A percentile compares a stretch with the other conserved stretches of the same genome.
Evolutionary conservation across 2,329 filamentous ascomycete genomes (phyloP).

Genomic region (Hypoxylon sp.): DNA sequence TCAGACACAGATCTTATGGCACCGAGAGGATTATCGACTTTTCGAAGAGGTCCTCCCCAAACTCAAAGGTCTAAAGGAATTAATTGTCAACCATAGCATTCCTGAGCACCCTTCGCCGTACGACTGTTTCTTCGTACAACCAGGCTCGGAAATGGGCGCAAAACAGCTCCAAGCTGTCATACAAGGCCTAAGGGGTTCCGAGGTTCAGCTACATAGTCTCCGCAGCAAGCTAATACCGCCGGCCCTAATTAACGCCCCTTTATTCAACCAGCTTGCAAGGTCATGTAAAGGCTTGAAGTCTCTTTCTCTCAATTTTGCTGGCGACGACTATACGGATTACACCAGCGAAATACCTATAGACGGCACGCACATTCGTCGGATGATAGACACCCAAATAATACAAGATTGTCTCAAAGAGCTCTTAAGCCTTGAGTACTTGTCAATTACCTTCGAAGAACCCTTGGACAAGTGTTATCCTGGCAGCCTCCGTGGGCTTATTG

Average conservation of each 20-base stretch:
- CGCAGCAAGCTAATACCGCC: neutral
- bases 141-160: neutral
- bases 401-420: constrained; percentile 9
- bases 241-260: neutral
- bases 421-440: constrained; percentile 7
- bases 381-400: neutral
- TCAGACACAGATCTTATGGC: constrained; percentile 17
- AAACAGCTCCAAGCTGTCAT: constrained; percentile 7
- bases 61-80: constrained; percentile 10
- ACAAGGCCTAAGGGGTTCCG: constrained; percentile 2
- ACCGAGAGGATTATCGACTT: constrained; percentile 16
- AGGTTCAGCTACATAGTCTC: constrained; percentile 3
- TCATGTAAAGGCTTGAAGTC: constrained; percentile 12
- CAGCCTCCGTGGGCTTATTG: neutral
- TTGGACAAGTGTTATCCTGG: neutral
- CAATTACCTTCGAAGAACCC: neutral
- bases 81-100: constrained; percentile 7
- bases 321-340: neutral
- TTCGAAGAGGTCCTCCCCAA: constrained; percentile 21
- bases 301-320: neutral
- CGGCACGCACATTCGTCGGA: neutral
- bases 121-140: constrained; percentile 11
- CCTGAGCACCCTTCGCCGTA: constrained; percentile 10
- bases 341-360: neutral
- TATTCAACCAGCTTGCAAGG: neutral